A percentile compares a stretch with the other conserved stretches of the same genome.
Conservation (phyloP, 129 eudicot genomes). For the Mikania micrantha region DNA sequence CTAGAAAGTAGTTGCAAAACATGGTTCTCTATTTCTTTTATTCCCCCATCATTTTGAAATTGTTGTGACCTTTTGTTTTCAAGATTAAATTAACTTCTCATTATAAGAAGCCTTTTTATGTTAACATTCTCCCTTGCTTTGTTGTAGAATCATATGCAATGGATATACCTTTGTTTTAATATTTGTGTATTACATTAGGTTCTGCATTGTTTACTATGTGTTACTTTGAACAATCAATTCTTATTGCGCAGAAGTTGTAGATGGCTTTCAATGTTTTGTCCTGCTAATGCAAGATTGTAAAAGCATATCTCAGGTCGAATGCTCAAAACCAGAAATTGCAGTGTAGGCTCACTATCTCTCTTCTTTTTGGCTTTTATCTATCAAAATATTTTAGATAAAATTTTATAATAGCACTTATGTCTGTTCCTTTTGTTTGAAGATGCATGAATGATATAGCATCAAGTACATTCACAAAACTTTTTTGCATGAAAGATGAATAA, state of each 20-base stretch:
- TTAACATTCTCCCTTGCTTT: background rate
- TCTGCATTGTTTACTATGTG: background rate
- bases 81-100: background rate
- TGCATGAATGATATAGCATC: background rate
- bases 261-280: slow-evolving; percentile 20
- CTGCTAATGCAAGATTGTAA: slow-evolving; percentile 32
- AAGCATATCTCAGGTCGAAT: slow-evolving; percentile 35
- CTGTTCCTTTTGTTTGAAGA: background rate
- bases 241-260: too few relatives aligned
- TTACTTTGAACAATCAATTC: too few relatives aligned
- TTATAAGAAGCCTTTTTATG: background rate
- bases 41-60: background rate
- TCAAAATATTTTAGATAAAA: background rate
- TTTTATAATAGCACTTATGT: background rate
- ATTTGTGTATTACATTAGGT: background rate
- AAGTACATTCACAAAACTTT: background rate
- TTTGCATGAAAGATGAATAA: background rate
- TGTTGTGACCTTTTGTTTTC: background rate
- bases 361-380: background rate
- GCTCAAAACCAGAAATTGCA: slow-evolving; percentile 27
- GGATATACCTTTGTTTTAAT: background rate
- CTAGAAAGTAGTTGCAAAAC: background rate
- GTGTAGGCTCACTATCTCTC: slow-evolving; percentile 28
- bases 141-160: background rate
- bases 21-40: background rate